Percentiles rank a stretch among this genome's conserved stretches.
Conservation (phyloP, 2,329 filamentous ascomycete genomes). For the Aspergillus tamarii region DNA sequence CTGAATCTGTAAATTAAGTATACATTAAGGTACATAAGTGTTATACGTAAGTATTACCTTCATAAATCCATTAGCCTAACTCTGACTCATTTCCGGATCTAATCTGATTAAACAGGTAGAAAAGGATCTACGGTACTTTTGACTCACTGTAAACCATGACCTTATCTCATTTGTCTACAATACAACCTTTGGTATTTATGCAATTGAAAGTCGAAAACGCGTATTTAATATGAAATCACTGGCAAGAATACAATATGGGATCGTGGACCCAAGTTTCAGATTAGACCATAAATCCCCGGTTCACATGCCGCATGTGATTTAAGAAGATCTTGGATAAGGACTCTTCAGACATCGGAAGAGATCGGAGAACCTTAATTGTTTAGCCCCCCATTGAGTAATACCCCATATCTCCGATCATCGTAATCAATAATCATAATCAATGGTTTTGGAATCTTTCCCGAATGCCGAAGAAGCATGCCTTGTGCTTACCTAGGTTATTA, state of each 20-base stretch:
- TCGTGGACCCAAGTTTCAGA: not conserved
- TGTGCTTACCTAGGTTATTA: constrained; percentile 2
- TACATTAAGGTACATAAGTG: no score
- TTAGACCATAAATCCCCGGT: not conserved
- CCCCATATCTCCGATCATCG: not conserved
- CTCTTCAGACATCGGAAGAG: not conserved
- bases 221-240: not conserved
- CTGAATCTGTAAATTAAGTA: no score
- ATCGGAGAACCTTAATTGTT: not conserved
- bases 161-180: no score
- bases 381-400: not conserved
- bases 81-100: not conserved
- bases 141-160: not conserved
- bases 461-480: not conserved
- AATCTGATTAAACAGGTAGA: not conserved
- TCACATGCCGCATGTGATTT: constrained; percentile 3
- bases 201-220: not conserved
- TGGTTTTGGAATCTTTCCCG: not conserved
- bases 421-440: not conserved
- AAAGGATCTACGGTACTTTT: not conserved
- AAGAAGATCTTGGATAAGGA: not conserved
- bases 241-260: not conserved
- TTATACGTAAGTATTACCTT: no score
- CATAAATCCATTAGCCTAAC: not conserved
- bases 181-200: not conserved